A percentile compares a stretch with the other conserved stretches of the same genome.
Conservation (phyloP, 2,329 filamentous ascomycete genomes). For the Hypoxylon sp. region DNA sequence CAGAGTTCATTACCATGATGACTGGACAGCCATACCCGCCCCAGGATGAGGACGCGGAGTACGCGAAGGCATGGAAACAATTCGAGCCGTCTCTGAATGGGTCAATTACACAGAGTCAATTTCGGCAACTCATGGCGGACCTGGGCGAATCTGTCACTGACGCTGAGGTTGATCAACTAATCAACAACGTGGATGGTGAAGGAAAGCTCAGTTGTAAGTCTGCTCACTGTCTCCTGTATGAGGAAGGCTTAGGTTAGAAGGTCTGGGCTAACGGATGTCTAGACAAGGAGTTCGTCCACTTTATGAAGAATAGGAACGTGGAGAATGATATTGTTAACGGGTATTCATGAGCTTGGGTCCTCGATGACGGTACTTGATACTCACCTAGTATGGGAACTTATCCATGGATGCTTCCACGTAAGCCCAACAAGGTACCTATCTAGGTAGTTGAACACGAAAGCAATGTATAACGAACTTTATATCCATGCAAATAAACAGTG, state of each 20-base stretch:
- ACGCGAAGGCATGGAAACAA: conserved; percentile 53
- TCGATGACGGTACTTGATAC: not conserved
- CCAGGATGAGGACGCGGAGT: conserved; percentile 47
- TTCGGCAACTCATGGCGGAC: conserved; percentile 52
- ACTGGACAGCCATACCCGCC: conserved; percentile 53
- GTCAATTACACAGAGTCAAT: conserved; percentile 52
- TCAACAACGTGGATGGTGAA: conserved; percentile 53
- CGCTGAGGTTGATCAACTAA: conserved; percentile 51
- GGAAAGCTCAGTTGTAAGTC: conserved; percentile 55
- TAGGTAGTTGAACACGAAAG: no score
- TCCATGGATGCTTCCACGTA: no score
- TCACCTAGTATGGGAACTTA: not conserved
- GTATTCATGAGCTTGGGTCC: conserved; percentile 33
- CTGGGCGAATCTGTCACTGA: conserved; percentile 53
- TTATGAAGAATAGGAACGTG: conserved; percentile 51
- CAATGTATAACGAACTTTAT: no score
- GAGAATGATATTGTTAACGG: conserved; percentile 49
- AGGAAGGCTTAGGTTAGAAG: not conserved
- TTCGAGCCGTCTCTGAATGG: conserved; percentile 53
- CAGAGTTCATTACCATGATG: conserved; percentile 60
- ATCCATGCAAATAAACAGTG: no score
- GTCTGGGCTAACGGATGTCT: conserved; percentile 5
- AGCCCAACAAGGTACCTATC: no score
- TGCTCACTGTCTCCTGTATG: not conserved
- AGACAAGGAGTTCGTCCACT: conserved; percentile 54